A percentile compares a stretch with the other conserved stretches of the same genome.
Evolutionary conservation across 345 rosid genomes (phyloP).

Genomic region (Hirschfeldia incana): DNA sequence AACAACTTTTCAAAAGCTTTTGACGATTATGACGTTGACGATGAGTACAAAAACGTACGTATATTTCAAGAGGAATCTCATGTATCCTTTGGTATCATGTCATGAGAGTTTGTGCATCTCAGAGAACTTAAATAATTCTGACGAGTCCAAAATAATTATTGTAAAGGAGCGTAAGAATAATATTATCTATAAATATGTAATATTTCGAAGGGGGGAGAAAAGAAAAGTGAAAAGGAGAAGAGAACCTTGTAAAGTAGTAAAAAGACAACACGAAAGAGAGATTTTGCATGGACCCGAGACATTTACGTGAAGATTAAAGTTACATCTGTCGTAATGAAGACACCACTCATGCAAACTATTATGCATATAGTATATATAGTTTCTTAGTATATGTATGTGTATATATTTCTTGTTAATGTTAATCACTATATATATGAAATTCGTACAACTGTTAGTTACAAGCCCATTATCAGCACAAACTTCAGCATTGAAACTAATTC

Average conservation of each 20-base stretch:
- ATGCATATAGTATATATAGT: background rate
- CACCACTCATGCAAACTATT: constrained; percentile 27
- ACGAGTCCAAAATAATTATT: constrained; percentile 28
- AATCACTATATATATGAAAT: background rate
- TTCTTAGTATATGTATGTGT: background rate
- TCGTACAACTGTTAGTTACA: background rate
- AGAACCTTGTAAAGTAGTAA: constrained; percentile 43
- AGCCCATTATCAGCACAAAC: background rate
- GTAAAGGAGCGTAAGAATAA: constrained; percentile 15
- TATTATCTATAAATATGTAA: background rate
- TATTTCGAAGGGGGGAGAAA: background rate
- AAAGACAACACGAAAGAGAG: constrained; percentile 45
- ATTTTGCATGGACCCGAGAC: constrained; percentile 58
- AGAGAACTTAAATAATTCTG: constrained; percentile 34
- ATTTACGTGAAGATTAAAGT: constrained; percentile 42
- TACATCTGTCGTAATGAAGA: constrained; percentile 37
- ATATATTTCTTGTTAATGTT: background rate
- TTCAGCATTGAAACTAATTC: background rate
- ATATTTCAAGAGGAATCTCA: constrained; percentile 39
- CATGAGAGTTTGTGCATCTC: constrained; percentile 45
- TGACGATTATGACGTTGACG: constrained; percentile 42
- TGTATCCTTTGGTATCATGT: constrained; percentile 38
- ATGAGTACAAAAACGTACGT: constrained; percentile 41
- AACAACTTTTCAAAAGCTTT: constrained; percentile 28
- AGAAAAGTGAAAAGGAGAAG: constrained; percentile 30